These are phyloP conservation scores for Jamesozyma lodderae DNA, from an alignment of 805 yeast species.

Conservation along the genomic window DNA sequence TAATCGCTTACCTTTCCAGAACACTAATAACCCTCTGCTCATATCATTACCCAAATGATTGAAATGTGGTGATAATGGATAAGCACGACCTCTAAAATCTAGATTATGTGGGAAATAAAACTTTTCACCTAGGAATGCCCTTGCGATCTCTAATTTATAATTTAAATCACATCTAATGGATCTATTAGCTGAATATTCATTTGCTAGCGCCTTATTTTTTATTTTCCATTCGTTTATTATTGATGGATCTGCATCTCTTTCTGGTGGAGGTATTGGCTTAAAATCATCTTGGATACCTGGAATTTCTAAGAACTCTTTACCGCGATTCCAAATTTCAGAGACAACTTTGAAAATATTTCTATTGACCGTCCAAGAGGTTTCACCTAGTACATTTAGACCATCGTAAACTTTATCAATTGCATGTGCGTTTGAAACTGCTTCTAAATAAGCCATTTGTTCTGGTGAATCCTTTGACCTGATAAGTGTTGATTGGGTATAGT, in stretches of 20 bases:
- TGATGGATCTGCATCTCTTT: slow-evolving; percentile 60
- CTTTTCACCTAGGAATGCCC: slow-evolving; percentile 78
- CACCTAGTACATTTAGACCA: slow-evolving; percentile 80
- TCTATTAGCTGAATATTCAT: slow-evolving; percentile 56
- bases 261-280: slow-evolving; percentile 49
- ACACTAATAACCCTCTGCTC: slow-evolving; percentile 59
- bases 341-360: slow-evolving; percentile 57
- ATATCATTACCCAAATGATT: slow-evolving; percentile 75
- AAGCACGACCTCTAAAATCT: slow-evolving; percentile 79
- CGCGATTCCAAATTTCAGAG: slow-evolving; percentile 79
- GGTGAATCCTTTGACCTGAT: slow-evolving; percentile 78
- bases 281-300: slow-evolving; percentile 46
- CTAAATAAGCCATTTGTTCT: slow-evolving; percentile 81
- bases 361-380: slow-evolving; percentile 90
- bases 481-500: slow-evolving; percentile 50
- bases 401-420: slow-evolving; percentile 58
- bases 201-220: slow-evolving; percentile 45
- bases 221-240: slow-evolving; percentile 61
- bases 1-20: slow-evolving; percentile 67
- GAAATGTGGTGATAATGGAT: slow-evolving; percentile 72
- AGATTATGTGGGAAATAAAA: slow-evolving; percentile 73
- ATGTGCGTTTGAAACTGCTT: slow-evolving; percentile 68
- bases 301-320: slow-evolving; percentile 63
- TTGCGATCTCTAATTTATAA: slow-evolving; percentile 88
- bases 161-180: slow-evolving; percentile 91